phyloP scores from a whole-genome alignment of 2,329 filamentous ascomycete genomes.

The Cryphonectria japonica region DNA sequence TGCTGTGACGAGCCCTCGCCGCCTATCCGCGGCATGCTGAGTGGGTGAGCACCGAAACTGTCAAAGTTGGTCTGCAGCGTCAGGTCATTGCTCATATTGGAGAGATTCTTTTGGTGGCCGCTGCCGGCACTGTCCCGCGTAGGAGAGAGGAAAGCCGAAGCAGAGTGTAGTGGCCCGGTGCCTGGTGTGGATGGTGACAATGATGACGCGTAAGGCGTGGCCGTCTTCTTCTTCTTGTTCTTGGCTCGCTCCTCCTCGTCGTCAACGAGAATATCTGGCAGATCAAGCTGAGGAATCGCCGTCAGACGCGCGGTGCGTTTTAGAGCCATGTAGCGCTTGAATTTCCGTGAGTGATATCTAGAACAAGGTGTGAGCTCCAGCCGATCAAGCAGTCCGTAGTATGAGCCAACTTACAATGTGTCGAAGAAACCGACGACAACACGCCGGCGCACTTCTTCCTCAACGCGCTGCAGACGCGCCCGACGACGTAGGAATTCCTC shows the following conservation, averaged over 20 bases:
- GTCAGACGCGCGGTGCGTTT: constrained; percentile 79
- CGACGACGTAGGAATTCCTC: constrained; percentile 94
- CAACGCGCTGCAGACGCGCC: constrained; percentile 87
- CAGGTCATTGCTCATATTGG: constrained; percentile 47
- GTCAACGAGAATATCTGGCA: constrained; percentile 90
- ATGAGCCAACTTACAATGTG: constrained; percentile 65
- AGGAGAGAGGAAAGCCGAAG: constrained; percentile 42
- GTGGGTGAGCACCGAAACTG: constrained; percentile 48
- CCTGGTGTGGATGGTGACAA: constrained; percentile 29
- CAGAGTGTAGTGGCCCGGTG: constrained; percentile 27
- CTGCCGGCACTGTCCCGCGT: constrained; percentile 38
- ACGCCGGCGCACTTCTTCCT: constrained; percentile 89
- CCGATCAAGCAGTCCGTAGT: not conserved
- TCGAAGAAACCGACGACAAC: constrained; percentile 95
- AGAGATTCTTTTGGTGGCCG: constrained; percentile 47
- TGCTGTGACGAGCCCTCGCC: constrained; percentile 32
- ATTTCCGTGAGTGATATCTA: constrained; percentile 80
- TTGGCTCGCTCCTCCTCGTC: constrained; percentile 62
- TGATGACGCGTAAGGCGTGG: constrained; percentile 24
- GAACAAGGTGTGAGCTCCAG: not conserved
- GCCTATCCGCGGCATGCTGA: constrained; percentile 56
- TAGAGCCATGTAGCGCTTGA: constrained; percentile 73
- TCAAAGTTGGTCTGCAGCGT: constrained; percentile 45
- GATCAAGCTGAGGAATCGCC: constrained; percentile 74
- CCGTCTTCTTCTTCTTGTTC: constrained; percentile 24